Percentiles rank a stretch among this genome's conserved stretches.
phyloP scores from a whole-genome alignment of 208 protist genomes.

The Novymonas esmeraldas region DNA sequence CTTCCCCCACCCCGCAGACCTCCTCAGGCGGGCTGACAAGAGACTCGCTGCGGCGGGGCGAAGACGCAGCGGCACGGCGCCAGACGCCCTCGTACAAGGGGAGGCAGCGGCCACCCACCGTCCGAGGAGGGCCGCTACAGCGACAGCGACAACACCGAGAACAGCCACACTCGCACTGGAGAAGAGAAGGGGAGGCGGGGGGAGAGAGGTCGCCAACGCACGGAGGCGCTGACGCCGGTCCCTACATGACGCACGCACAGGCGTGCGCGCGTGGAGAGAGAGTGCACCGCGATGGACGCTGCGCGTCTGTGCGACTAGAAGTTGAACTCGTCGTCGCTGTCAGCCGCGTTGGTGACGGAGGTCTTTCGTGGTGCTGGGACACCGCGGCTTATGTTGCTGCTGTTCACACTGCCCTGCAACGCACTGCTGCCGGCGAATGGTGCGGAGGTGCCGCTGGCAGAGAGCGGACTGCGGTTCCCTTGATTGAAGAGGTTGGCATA shows the following conservation, averaged over 20 bases:
- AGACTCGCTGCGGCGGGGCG: too few relatives aligned
- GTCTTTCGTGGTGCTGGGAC: constrained; percentile 33
- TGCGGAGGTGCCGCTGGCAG: constrained; percentile 18
- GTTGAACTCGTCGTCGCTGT: constrained; percentile 88
- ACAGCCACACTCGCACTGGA: too few relatives aligned
- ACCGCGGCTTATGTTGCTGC: constrained; percentile 31
- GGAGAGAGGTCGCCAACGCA: not conserved
- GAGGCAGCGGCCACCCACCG: too few relatives aligned
- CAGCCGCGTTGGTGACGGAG: constrained; percentile 24
- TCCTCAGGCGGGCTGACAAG: too few relatives aligned
- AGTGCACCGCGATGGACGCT: too few relatives aligned
- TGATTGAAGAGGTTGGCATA: constrained; percentile 71
- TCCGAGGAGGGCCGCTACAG: too few relatives aligned
- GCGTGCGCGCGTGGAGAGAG: not conserved
- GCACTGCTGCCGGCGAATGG: constrained; percentile 28
- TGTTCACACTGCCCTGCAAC: constrained; percentile 26
- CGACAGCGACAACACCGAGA: too few relatives aligned
- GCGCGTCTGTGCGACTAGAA: constrained; percentile 35
- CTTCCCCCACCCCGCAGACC: too few relatives aligned
- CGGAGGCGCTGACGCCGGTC: too few relatives aligned
- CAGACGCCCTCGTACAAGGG: too few relatives aligned
- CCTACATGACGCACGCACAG: not conserved
- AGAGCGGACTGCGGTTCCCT: constrained; percentile 56
- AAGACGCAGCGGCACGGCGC: too few relatives aligned
- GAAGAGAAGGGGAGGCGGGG: too few relatives aligned